Percentiles rank a stretch among this genome's conserved stretches.
These are phyloP conservation scores for Aegle marmelos DNA, from an alignment of 345 rosid species.

Conservation along the genomic window DNA sequence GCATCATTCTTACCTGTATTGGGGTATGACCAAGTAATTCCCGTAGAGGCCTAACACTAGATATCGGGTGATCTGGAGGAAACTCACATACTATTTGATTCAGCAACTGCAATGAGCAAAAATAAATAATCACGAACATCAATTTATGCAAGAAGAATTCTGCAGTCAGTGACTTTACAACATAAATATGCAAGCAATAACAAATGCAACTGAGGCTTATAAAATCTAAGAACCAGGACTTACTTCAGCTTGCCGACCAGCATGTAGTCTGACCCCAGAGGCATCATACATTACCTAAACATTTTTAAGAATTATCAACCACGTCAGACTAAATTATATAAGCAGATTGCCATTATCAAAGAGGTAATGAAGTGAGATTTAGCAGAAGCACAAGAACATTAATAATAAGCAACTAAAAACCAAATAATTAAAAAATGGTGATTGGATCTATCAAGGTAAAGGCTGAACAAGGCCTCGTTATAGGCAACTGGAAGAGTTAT, in stretches of 20 bases:
- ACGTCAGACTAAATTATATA: background rate
- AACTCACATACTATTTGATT: conserved; percentile 97
- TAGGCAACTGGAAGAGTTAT: background rate
- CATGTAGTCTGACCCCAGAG: conserved; percentile 90
- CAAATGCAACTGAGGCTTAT: background rate
- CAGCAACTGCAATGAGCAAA: conserved; percentile 54
- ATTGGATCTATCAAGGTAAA: background rate
- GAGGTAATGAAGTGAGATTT: background rate
- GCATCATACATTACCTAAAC: conserved; percentile 98
- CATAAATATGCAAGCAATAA: background rate
- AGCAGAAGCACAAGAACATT: background rate
- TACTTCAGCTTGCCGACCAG: conserved; percentile 99
- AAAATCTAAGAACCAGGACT: conserved; percentile 12
- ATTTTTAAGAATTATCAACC: background rate
- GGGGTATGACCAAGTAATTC: conserved; percentile 98
- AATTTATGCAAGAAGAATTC: background rate
- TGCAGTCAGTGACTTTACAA: background rate
- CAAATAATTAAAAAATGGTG: background rate
- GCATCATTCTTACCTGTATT: conserved; percentile 51
- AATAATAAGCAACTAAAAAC: background rate
- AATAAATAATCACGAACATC: background rate
- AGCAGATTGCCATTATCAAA: background rate
- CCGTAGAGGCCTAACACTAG: conserved; percentile 80
- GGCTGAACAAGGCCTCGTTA: background rate
- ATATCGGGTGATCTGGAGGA: conserved; percentile 91